Conservation (phyloP, 805 yeast species). For the Komagataella populi region DNA sequence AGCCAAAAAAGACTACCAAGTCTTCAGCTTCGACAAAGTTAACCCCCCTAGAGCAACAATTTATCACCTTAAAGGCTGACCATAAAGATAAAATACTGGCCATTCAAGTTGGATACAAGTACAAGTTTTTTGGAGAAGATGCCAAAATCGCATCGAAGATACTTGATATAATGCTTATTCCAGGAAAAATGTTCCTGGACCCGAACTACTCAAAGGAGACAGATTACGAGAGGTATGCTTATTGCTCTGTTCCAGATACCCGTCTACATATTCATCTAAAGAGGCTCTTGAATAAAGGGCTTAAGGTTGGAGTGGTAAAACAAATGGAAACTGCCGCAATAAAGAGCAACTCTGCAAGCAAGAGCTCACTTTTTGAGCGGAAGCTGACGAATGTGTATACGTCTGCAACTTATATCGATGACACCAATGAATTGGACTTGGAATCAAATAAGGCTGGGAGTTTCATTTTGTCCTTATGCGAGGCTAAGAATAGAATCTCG, state of each 20-base stretch:
- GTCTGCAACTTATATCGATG: conserved; percentile 69
- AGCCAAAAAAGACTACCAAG: neutral
- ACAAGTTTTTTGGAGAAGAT: conserved; percentile 75
- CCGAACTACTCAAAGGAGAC: conserved; percentile 27
- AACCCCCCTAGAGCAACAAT: conserved; percentile 77
- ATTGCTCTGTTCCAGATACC: conserved; percentile 74
- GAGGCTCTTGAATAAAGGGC: conserved; percentile 55
- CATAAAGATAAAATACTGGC: conserved; percentile 62
- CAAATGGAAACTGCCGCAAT: conserved; percentile 75
- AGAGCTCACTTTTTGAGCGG: conserved; percentile 50
- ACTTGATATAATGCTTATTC: conserved; percentile 56
- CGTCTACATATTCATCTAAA: conserved; percentile 67
- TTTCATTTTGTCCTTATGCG: conserved; percentile 33
- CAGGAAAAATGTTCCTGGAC: conserved; percentile 45
- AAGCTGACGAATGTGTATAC: conserved; percentile 63
- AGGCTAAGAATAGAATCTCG: conserved; percentile 16
- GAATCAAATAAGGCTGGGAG: conserved; percentile 19
- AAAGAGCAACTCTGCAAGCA: conserved; percentile 38
- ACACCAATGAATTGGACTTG: conserved; percentile 12
- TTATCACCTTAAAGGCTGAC: conserved; percentile 44
- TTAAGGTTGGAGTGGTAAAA: conserved; percentile 77
- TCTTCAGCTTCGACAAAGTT: conserved; percentile 14
- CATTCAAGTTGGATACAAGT: conserved; percentile 87
- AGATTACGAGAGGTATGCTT: conserved; percentile 49
- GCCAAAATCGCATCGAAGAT: conserved; percentile 58